phyloP scores from a whole-genome alignment of 345 rosid genomes.

The Aegle marmelos region DNA sequence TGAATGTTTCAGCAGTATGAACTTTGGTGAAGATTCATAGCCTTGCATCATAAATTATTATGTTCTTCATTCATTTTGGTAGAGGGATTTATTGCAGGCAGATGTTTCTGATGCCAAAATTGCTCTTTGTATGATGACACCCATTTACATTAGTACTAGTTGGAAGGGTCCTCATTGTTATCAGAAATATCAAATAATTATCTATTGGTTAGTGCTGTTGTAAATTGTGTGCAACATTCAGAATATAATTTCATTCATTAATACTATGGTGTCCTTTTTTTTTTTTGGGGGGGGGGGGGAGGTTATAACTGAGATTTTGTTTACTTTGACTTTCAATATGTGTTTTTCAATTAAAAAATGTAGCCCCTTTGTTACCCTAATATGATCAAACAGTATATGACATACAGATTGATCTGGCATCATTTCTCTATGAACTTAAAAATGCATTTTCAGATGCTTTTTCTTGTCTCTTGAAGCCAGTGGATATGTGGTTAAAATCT shows the following conservation, averaged over 20 bases:
- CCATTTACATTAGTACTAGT: background rate
- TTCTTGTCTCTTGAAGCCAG: too few relatives aligned
- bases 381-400: too few relatives aligned
- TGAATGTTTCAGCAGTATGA: slow-evolving; percentile 16
- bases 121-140: background rate
- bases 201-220: background rate
- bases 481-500: too few relatives aligned
- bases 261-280: too few relatives aligned
- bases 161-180: background rate
- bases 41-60: background rate
- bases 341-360: too few relatives aligned
- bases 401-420: too few relatives aligned
- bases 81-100: background rate
- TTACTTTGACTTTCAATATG: too few relatives aligned
- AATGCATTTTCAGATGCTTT: too few relatives aligned
- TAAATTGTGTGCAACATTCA: background rate
- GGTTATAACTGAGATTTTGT: too few relatives aligned
- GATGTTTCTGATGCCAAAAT: background rate
- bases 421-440: too few relatives aligned
- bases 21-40: background rate
- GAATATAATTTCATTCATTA: background rate
- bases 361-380: too few relatives aligned
- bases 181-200: background rate
- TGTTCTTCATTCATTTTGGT: background rate
- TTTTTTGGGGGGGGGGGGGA: too few relatives aligned